Percentiles rank a stretch among this genome's conserved stretches.
Evolutionary conservation across 1,284 basidiomycete species (phyloP).

Genomic region (Schizopora paradoxa): DNA sequence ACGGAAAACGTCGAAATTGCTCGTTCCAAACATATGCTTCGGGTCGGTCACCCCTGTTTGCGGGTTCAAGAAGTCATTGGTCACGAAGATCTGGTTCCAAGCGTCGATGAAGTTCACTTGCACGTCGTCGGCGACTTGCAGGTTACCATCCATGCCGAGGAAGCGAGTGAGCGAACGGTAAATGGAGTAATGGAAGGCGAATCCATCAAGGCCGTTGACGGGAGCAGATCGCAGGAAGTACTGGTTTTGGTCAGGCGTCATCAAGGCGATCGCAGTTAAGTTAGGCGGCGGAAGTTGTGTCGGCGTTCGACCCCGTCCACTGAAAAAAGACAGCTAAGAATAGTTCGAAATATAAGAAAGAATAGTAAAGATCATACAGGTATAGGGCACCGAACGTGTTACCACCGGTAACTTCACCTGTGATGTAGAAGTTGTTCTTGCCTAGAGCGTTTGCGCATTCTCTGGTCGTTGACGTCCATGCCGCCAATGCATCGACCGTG

Average conservation of each 20-base stretch:
- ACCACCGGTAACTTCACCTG: constrained; percentile 92
- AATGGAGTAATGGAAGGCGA: constrained; percentile 88
- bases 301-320: constrained; percentile 82
- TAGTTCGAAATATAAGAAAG: constrained; percentile 7
- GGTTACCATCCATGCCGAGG: constrained; percentile 89
- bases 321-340: constrained; percentile 29
- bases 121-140: constrained; percentile 82
- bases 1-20: constrained; percentile 90
- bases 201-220: constrained; percentile 63
- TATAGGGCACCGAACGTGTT: constrained; percentile 86
- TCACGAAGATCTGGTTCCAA: constrained; percentile 86
- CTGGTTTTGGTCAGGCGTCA: constrained; percentile 53
- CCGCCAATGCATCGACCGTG: constrained; percentile 72
- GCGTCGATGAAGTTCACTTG: constrained; percentile 75
- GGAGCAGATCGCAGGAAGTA: constrained; percentile 74
- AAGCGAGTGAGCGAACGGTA: constrained; percentile 81
- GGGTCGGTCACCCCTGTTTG: constrained; percentile 67
- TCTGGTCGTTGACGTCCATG: constrained; percentile 71
- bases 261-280: constrained; percentile 62
- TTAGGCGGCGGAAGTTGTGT: constrained; percentile 54
- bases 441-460: constrained; percentile 64
- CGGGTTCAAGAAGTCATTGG: constrained; percentile 81
- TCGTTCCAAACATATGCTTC: constrained; percentile 81
- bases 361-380: constrained; percentile 57
- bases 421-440: constrained; percentile 85